phyloP scores from a whole-genome alignment of 2,329 filamentous ascomycete genomes.

The Cercospora sp. region DNA sequence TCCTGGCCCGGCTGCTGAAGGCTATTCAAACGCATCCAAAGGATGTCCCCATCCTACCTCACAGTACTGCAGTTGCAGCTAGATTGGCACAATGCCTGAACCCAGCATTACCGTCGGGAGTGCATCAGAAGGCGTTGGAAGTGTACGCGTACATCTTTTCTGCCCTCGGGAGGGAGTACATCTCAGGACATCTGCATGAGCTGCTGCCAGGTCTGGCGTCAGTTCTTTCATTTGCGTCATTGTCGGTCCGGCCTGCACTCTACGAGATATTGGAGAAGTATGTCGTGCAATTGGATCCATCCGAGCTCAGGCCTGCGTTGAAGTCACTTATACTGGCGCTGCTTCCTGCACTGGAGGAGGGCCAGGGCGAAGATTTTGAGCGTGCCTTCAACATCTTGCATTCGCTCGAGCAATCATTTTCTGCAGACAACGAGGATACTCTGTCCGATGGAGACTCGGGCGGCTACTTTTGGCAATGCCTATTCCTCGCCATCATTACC shows the following conservation, averaged over 20 bases:
- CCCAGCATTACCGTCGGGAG: constrained; percentile 86
- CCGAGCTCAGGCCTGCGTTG: constrained; percentile 77
- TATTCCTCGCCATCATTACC: constrained; percentile 91
- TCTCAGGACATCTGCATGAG: constrained; percentile 78
- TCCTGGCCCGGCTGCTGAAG: constrained; percentile 86
- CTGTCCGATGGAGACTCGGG: constrained; percentile 61
- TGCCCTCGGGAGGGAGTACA: constrained; percentile 63
- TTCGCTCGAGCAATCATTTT: constrained; percentile 70
- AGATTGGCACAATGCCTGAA: constrained; percentile 94
- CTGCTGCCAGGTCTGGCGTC: constrained; percentile 88
- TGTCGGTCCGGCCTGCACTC: constrained; percentile 83
- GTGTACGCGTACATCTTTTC: constrained; percentile 89
- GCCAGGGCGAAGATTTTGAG: constrained; percentile 96
- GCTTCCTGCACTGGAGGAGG: constrained; percentile 88
- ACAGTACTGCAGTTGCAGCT: constrained; percentile 81
- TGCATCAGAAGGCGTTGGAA: constrained; percentile 95
- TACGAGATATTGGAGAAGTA: constrained; percentile 80
- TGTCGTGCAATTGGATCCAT: constrained; percentile 69
- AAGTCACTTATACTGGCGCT: constrained; percentile 89
- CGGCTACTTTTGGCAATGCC: constrained; percentile 97
- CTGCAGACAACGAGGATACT: constrained; percentile 47
- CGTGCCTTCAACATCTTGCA: constrained; percentile 77
- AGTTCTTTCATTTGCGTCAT: constrained; percentile 89
- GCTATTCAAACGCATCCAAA: constrained; percentile 83
- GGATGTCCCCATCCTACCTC: constrained; percentile 70